Percentiles rank a stretch among this genome's conserved stretches.
phyloP scores from a whole-genome alignment of 495 filamentous ascomycete genomes.

The Tuber microsphaerosporum region DNA sequence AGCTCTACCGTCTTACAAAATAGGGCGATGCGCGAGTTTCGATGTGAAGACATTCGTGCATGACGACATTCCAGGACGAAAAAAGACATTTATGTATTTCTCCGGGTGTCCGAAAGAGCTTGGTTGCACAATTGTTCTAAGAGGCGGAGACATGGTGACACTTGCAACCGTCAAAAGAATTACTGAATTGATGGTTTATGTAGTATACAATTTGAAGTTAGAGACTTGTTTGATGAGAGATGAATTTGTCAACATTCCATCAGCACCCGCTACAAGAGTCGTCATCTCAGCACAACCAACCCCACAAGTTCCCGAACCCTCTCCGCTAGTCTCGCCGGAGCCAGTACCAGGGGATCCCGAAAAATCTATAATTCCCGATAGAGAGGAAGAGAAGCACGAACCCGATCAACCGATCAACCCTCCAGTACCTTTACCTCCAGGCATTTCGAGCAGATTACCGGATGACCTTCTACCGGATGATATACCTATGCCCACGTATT shows the following conservation, averaged over 20 bases:
- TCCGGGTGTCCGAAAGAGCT: constrained; percentile 88
- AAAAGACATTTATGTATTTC: constrained; percentile 92
- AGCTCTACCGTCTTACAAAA: constrained; percentile 65
- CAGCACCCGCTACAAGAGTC: constrained; percentile 45
- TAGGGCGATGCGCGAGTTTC: constrained; percentile 76
- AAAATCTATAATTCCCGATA: constrained; percentile 2
- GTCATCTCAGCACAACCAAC: constrained; percentile 11
- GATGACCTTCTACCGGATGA: constrained; percentile 69
- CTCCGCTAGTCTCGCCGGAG: background rate
- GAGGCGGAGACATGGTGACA: constrained; percentile 64
- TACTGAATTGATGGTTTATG: constrained; percentile 97
- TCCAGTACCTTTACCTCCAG: constrained; percentile 43
- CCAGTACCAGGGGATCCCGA: constrained; percentile 8
- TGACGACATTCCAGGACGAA: constrained; percentile 59
- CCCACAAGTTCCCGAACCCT: constrained; percentile 3
- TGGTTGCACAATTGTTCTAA: constrained; percentile 91
- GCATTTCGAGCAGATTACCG: constrained; percentile 32
- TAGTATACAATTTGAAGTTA: constrained; percentile 93
- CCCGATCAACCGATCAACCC: constrained; percentile 19
- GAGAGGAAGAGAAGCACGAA: constrained; percentile 11
- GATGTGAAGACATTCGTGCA: constrained; percentile 93
- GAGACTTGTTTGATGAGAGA: constrained; percentile 95
- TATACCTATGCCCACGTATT: constrained; percentile 82
- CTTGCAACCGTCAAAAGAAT: constrained; percentile 81
- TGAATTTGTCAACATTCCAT: constrained; percentile 82